A percentile compares a stretch with the other conserved stretches of the same genome.
These are phyloP conservation scores for Trypanosoma rangeli DNA, from an alignment of 208 protist species.

Conservation along the genomic window DNA sequence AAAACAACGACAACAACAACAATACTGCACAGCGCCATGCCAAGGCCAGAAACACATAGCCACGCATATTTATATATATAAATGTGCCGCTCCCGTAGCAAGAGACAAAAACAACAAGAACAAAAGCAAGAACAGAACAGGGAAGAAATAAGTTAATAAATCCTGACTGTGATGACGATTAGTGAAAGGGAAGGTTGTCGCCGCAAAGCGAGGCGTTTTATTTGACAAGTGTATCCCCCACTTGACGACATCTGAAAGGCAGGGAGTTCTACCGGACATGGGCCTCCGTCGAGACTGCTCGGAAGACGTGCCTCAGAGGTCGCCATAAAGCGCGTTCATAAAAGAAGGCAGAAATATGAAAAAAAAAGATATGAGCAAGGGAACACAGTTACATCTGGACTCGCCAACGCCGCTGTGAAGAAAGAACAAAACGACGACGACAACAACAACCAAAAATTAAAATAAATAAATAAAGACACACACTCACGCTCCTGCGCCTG, in stretches of 20 bases:
- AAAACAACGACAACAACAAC: too few species aligned
- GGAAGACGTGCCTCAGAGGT: not conserved
- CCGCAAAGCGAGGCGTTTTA: not conserved
- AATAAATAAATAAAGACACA: too few species aligned
- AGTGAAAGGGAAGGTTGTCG: not conserved
- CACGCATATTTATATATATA: not conserved
- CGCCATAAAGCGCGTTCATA: not conserved
- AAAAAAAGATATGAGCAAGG: not conserved
- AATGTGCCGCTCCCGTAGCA: not conserved
- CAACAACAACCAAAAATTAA: too few species aligned
- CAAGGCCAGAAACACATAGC: not conserved
- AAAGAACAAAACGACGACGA: too few species aligned
- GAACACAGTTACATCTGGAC: too few species aligned
- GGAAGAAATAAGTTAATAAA: not conserved
- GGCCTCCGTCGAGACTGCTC: not conserved
- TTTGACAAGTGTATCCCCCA: not conserved
- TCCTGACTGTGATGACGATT: not conserved
- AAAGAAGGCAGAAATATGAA: not conserved
- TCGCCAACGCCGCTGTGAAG: too few species aligned
- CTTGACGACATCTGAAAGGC: not conserved
- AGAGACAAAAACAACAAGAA: not conserved
- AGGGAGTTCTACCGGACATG: not conserved
- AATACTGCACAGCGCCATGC: not conserved
- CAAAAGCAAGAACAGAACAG: not conserved
- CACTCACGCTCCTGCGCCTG: too few species aligned